phyloP scores from a whole-genome alignment of 2,329 filamentous ascomycete species.

The Colletotrichum eremochloae region DNA sequence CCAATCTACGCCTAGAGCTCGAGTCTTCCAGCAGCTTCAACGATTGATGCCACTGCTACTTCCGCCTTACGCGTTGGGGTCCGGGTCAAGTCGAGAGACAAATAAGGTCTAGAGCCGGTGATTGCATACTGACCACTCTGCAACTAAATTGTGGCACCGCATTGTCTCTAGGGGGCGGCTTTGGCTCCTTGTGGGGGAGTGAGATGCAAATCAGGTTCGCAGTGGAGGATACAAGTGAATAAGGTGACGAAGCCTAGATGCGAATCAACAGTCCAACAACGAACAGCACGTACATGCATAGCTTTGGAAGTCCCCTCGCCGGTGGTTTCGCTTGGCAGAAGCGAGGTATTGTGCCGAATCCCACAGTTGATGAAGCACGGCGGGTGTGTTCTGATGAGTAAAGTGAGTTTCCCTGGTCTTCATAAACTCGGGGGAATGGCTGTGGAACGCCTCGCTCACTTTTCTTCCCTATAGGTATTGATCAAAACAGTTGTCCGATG shows the following conservation, averaged over 20 bases:
- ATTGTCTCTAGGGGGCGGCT: not conserved
- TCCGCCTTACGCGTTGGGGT: not conserved
- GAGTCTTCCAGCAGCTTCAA: not conserved
- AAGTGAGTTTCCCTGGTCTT: slow-evolving; percentile 25
- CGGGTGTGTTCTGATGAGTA: slow-evolving; percentile 1
- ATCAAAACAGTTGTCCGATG: not conserved
- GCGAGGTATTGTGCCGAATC: not conserved
- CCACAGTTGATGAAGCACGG: slow-evolving; percentile 5
- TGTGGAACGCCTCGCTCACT: slow-evolving; percentile 18
- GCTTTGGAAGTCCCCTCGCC: not conserved
- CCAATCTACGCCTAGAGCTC: not conserved
- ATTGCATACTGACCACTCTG: not conserved
- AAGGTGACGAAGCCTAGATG: not conserved
- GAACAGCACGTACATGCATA: slow-evolving; percentile 18
- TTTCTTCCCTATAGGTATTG: not conserved
- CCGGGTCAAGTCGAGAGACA: not conserved
- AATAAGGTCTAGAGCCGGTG: too few species aligned
- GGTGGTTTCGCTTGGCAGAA: not conserved
- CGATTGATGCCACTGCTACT: not conserved
- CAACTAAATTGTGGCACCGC: not conserved
- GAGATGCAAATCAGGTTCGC: not conserved
- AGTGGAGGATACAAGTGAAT: not conserved
- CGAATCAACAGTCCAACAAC: slow-evolving; percentile 6
- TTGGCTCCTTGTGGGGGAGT: not conserved
- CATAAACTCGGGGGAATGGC: slow-evolving; percentile 20